phyloP scores from a whole-genome alignment of 441 rosid species.

The Arabidopsis lyrata region DNA sequence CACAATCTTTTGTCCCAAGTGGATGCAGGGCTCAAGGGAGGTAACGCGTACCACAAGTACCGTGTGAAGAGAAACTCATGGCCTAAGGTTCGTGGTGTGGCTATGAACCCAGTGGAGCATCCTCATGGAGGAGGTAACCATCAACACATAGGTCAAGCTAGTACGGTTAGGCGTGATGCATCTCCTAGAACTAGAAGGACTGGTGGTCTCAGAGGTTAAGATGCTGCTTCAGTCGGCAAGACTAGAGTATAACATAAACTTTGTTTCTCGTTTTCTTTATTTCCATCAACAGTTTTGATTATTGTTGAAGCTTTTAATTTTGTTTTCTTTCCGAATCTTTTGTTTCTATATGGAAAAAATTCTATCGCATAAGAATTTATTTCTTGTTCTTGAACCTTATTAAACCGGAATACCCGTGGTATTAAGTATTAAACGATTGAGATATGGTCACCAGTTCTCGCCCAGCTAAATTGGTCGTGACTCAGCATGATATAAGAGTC shows the following conservation, averaged over 20 bases:
- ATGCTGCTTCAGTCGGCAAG: too few species aligned
- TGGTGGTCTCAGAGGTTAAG: constrained; percentile 82
- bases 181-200: constrained; percentile 76
- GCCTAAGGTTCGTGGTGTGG: constrained; percentile 99
- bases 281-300: too few species aligned
- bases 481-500: too few species aligned
- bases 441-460: background rate
- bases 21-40: too few species aligned
- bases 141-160: constrained; percentile 58
- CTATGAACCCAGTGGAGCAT: constrained; percentile 98
- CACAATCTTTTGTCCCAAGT: too few species aligned
- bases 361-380: too few species aligned
- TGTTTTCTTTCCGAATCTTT: background rate
- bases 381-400: too few species aligned
- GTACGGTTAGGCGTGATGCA: too few species aligned
- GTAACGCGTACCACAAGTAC: constrained; percentile 88
- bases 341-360: background rate
- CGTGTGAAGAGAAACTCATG: constrained; percentile 95
- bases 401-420: too few species aligned
- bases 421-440: background rate
- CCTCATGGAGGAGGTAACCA: constrained; percentile 99
- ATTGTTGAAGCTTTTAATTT: background rate
- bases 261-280: background rate
- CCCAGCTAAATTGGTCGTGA: background rate
- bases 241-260: too few species aligned